These are phyloP conservation scores for Mortierella sp. DNA, from an alignment of 371 early-diverging fungal genomes.

Conservation along the genomic window DNA sequence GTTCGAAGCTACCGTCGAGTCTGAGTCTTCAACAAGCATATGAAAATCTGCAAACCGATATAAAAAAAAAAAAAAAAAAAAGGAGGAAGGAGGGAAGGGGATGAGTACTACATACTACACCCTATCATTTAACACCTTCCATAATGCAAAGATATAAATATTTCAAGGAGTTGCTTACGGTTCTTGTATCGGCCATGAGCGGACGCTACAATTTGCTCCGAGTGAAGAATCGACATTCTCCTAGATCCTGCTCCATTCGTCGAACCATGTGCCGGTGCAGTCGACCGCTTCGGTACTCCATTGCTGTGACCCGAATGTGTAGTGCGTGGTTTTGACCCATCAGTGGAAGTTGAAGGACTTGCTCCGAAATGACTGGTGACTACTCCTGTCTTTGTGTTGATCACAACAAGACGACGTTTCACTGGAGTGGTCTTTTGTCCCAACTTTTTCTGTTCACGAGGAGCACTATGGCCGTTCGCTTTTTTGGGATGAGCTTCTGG, in stretches of 20 bases:
- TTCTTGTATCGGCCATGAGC: conserved; percentile 58
- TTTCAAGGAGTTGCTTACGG: conserved; percentile 49
- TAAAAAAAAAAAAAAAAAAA: conserved; percentile 2
- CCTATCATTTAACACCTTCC: no score
- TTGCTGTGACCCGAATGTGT: not conserved
- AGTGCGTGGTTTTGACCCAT: not conserved
- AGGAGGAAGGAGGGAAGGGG: no score
- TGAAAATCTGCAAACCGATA: conserved; percentile 32
- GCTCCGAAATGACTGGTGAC: conserved; percentile 6
- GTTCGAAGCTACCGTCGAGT: conserved; percentile 52
- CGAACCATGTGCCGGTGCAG: no score
- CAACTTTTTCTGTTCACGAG: no score
- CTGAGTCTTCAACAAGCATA: conserved; percentile 49
- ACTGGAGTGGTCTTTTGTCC: no score
- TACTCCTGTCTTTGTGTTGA: conserved; percentile 34
- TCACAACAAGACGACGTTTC: conserved; percentile 13
- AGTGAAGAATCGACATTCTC: conserved; percentile 58
- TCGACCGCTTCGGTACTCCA: not conserved
- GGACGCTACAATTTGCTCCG: conserved; percentile 60
- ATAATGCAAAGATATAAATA: conserved; percentile 1
- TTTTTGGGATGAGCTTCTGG: no score
- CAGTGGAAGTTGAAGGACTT: not conserved
- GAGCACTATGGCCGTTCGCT: no score
- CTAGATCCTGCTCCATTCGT: conserved; percentile 15
- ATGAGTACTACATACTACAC: no score